These are phyloP conservation scores for Lophiotrema nucula DNA, from an alignment of 495 filamentous ascomycete species.

Conservation along the genomic window DNA sequence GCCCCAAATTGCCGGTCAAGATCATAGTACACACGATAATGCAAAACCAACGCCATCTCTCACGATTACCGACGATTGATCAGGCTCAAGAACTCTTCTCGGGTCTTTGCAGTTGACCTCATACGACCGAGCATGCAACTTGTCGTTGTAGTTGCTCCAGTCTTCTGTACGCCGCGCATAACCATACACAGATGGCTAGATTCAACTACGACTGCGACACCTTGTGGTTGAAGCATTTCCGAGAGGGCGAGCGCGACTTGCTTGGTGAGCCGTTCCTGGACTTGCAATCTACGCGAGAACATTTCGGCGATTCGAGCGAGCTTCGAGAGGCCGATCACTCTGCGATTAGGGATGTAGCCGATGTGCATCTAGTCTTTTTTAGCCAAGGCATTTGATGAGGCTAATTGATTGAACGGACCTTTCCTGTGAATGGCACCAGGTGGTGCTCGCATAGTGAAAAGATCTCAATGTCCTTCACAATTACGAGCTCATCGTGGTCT, in stretches of 20 bases:
- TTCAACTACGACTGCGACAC: constrained; percentile 96
- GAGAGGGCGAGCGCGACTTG: constrained; percentile 93
- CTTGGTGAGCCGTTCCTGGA: constrained; percentile 93
- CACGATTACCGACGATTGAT: constrained; percentile 54
- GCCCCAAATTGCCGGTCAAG: background rate
- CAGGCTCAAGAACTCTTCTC: constrained; percentile 89
- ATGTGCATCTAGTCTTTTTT: constrained; percentile 77
- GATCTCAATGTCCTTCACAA: constrained; percentile 96
- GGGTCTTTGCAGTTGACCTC: constrained; percentile 84
- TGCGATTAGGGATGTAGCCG: constrained; percentile 82
- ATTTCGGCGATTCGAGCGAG: constrained; percentile 94
- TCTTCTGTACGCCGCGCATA: constrained; percentile 91
- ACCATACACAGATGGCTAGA: constrained; percentile 98
- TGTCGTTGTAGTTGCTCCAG: constrained; percentile 79
- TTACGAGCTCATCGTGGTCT: constrained; percentile 94
- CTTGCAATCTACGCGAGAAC: constrained; percentile 89
- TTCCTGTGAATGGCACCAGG: constrained; percentile 92
- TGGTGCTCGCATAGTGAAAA: constrained; percentile 97
- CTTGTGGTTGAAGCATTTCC: constrained; percentile 88
- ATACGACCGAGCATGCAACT: constrained; percentile 96
- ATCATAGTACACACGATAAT: constrained; percentile 7
- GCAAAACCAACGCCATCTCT: no score
- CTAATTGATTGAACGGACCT: constrained; percentile 52
- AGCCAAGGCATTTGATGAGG: background rate
- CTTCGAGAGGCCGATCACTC: constrained; percentile 94